phyloP scores from a whole-genome alignment of 2,329 filamentous ascomycete species.

The Myriosclerotinia scirpicola region DNA sequence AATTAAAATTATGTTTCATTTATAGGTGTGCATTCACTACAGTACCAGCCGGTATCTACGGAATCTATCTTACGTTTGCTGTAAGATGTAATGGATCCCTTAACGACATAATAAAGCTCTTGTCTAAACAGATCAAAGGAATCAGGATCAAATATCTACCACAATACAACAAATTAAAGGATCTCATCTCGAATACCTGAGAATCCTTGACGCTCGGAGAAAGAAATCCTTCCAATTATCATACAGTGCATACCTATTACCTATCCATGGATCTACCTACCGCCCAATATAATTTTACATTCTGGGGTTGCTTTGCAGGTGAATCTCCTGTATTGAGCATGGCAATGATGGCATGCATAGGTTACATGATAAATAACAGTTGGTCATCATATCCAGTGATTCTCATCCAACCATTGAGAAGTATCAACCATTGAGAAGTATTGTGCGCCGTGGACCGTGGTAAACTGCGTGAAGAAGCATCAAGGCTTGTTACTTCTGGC shows the following conservation, averaged over 20 bases:
- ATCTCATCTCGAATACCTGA: conserved; percentile 1
- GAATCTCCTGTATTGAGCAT: too few species aligned
- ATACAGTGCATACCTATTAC: too few species aligned
- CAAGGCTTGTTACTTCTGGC: too few species aligned
- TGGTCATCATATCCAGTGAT: background rate
- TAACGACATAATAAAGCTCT: background rate
- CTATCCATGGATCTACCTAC: too few species aligned
- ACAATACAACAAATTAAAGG: conserved; percentile 12
- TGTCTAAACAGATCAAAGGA: background rate
- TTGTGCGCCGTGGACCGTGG: background rate
- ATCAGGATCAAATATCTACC: too few species aligned
- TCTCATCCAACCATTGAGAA: background rate
- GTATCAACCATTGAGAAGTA: background rate
- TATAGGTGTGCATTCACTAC: too few species aligned
- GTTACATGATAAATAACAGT: conserved; percentile 1
- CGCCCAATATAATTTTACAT: too few species aligned
- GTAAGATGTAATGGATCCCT: too few species aligned
- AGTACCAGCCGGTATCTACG: too few species aligned
- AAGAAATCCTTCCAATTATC: background rate
- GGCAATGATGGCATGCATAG: background rate
- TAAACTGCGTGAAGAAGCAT: background rate
- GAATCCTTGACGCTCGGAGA: conserved; percentile 7
- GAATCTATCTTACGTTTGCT: too few species aligned
- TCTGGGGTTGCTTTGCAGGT: background rate
- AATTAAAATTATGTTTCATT: too few species aligned